Base-by-base conservation (phyloP, 2,329 filamentous ascomycete genomes). In the Colletotrichum tropicicola region DNA sequence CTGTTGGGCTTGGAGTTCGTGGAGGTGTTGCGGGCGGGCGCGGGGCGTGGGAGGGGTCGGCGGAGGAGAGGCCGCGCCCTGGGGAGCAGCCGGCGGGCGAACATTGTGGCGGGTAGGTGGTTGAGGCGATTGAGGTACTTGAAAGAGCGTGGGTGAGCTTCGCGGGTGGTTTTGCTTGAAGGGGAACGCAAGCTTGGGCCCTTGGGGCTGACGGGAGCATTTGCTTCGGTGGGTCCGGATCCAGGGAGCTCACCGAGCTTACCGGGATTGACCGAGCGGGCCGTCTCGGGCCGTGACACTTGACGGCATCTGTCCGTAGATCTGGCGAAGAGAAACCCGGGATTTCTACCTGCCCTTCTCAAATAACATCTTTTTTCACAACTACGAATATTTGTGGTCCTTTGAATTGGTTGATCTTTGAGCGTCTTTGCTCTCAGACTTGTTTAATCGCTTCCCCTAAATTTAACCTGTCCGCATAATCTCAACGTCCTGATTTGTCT, bases 401-500 rank as follows among this genome's bases (percentile, higher is more conserved):
- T n/a, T n/a, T n/a, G n/a, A n/a, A n/a, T n/a, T n/a, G n/a, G n/a
- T n/a, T n/a, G n/a, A n/a, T n/a, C n/a, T n/a, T n/a, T n/a, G n/a
- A n/a, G n/a, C n/a, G n/a, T n/a, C n/a, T n/a, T n/a, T n/a, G n/a
- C n/a, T n/a, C n/a, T n/a, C n/a, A n/a, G n/a, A n/a, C n/a, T n/a
- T n/a, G n/a, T n/a, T n/a, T n/a, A n/a, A n/a, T n/a, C n/a, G n/a
- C n/a, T n/a, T n/a, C n/a, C n/a, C n/a, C n/a, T n/a, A n/a, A n/a
- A n/a, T n/a, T n/a, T n/a, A n/a, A n/a, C n/a, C n/a, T n/a, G n/a
- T n/a, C n/a, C n/a, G n/a, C 37, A 41, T 15, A n/a, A 41, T 15
- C 37, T 41, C 2, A 8, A 41, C 6, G 37, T 41, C 2, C 17
- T 81, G 3, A 74, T 83, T 19, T 81, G 89, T 65, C 71, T 88